Percentiles rank a stretch among this genome's conserved stretches.
These are phyloP conservation scores for Nitzschia sp. DNA, from an alignment of 108 stramenopile species.

Conservation along the genomic window DNA sequence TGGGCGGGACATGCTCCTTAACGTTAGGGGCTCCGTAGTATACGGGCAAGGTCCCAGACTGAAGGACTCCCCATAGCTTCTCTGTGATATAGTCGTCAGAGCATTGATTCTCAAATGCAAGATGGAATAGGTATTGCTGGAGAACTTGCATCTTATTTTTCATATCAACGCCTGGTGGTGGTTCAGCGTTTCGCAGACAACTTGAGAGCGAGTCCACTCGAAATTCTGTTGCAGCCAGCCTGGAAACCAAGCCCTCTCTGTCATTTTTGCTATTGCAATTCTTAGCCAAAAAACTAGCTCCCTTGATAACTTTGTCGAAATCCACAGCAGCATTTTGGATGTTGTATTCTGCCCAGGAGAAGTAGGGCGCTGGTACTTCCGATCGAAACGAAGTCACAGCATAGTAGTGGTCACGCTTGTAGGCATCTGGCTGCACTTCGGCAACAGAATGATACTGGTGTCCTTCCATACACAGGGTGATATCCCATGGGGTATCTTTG, in stretches of 20 bases:
- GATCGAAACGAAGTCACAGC: slow-evolving; percentile 68
- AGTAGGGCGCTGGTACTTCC: slow-evolving; percentile 66
- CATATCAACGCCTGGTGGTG: slow-evolving; percentile 40
- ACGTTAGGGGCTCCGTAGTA: slow-evolving; percentile 72
- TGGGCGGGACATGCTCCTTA: slow-evolving; percentile 53
- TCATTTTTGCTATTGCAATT: slow-evolving; percentile 61
- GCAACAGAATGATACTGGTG: slow-evolving; percentile 33
- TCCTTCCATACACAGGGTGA: slow-evolving; percentile 28
- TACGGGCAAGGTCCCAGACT: slow-evolving; percentile 60
- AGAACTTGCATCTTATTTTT: slow-evolving; percentile 45
- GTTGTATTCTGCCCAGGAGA: slow-evolving; percentile 52
- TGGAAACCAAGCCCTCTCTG: slow-evolving; percentile 54
- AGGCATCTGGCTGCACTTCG: slow-evolving; percentile 13
- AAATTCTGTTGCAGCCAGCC: slow-evolving; percentile 33
- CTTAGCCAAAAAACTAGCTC: slow-evolving; percentile 62
- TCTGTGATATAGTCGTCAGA: slow-evolving; percentile 70
- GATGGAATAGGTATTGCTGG: slow-evolving; percentile 56
- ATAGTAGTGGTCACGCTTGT: slow-evolving; percentile 44
- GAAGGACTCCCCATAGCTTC: slow-evolving; percentile 66
- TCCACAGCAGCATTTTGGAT: slow-evolving; percentile 48
- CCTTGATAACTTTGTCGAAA: slow-evolving; percentile 54
- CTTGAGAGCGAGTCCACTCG: slow-evolving; percentile 58
- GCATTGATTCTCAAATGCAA: slow-evolving; percentile 48
- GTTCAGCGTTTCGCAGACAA: slow-evolving; percentile 64
- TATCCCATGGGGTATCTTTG: slow-evolving; percentile 44